Base-by-base conservation (phyloP, 441 rosid species). In the Daphne laureola region DNA sequence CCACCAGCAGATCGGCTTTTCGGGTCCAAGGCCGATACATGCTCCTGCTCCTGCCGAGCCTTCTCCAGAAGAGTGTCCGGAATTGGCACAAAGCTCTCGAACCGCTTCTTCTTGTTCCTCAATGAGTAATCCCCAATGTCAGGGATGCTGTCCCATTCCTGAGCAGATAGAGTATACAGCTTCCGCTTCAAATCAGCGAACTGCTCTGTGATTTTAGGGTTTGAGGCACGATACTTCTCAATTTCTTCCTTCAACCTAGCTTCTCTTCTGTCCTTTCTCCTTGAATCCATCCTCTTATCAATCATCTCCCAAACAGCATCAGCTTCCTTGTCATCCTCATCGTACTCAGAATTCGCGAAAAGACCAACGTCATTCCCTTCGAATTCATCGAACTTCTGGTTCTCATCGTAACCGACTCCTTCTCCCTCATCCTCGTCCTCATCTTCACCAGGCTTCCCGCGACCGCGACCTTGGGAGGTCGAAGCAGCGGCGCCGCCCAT, bases 351-450 rank as follows among this genome's bases (percentile, higher is more conserved):
- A 0, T 80, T 81, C 12, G 97, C 87, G 46, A 93, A 93, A 72
- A 87, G 76, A n/a, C 98, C 98, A 7, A 85, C 93, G 52, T 87
- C 98, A 23, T 93, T 89, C 2, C 97, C 97, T 70, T 89, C 96
- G 66, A 93, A 93, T 57, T 93, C 98, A 61, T 89, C 97, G 14
- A 89, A 93, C 77, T 83, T 93, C 74, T 93, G 96, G 61, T 93
- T 87, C 82, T 89, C 96, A 64, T 93, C 96, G 2, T 84, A 93
- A 0, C 92, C 95, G 54, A 87, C 89, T 13, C 89, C 97, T 2
- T 93, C 98, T 0, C 74, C 86, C 11, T 81, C 98, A 1, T 92
- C 96, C 0, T 92, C 98, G 0, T 88, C 97, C 12, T 84, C 95
- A 4, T 83, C 96, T 2, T 86, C 95, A 17, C 73, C 81, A 0